Conservation (phyloP, 78 protist genomes). For the Speleostelium caveatum region DNA sequence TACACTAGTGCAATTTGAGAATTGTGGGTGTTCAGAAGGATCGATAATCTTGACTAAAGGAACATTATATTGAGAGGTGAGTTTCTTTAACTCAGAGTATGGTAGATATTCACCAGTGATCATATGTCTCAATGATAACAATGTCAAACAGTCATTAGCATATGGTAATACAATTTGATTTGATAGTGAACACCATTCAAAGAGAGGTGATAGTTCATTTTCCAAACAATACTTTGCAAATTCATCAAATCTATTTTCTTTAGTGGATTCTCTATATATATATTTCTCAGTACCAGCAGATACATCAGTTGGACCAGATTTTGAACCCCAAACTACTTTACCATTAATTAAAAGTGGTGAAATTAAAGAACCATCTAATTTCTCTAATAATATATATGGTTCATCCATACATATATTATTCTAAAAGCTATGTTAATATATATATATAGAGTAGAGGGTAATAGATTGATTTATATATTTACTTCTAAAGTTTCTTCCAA, state of each 20-base stretch:
- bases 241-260: background rate
- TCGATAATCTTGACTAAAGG: conserved; percentile 17
- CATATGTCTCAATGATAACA: conserved; percentile 26
- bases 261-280: background rate
- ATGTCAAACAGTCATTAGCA: conserved; percentile 7
- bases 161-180: conserved; percentile 45
- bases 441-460: background rate
- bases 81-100: background rate
- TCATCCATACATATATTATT: conserved; percentile 29
- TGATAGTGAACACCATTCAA: conserved; percentile 39
- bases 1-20: background rate
- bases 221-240: conserved; percentile 42
- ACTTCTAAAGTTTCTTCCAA: conserved; percentile 46
- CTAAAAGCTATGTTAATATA: background rate
- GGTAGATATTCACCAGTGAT: conserved; percentile 42
- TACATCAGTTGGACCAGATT: conserved; percentile 51
- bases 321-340: conserved; percentile 52
- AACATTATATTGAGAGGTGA: background rate
- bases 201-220: conserved; percentile 44
- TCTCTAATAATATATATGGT: conserved; percentile 33
- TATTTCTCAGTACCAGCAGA: conserved; percentile 19
- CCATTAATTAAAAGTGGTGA: conserved; percentile 44
- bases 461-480: background rate
- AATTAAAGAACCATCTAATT: conserved; percentile 61
- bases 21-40: background rate